Conservation (phyloP, 495 filamentous ascomycete genomes). For the Neurospora hispaniola region DNA sequence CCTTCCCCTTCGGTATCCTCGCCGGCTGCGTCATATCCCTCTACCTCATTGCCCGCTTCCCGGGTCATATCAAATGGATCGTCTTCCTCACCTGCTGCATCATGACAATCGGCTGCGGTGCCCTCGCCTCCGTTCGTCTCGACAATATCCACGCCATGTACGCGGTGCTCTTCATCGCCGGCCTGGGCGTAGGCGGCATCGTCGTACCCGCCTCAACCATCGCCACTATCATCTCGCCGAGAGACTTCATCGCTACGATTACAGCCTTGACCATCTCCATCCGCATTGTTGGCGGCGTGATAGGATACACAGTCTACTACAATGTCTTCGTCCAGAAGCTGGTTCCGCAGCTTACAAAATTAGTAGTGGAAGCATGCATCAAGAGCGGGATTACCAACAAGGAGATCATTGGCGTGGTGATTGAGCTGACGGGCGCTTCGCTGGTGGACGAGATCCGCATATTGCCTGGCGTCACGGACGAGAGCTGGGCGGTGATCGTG, state of each 20-base stretch:
- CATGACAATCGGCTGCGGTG: constrained; percentile 63
- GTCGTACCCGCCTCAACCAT: constrained; percentile 49
- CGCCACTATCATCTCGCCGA: constrained; percentile 62
- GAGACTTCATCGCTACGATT: constrained; percentile 64
- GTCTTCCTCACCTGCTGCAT: constrained; percentile 50
- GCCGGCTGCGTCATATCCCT: constrained; percentile 53
- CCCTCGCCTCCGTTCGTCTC: constrained; percentile 41
- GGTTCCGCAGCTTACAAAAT: constrained; percentile 35
- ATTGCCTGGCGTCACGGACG: constrained; percentile 49
- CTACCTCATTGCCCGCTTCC: constrained; percentile 46
- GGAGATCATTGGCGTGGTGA: constrained; percentile 32
- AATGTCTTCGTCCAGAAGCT: constrained; percentile 65
- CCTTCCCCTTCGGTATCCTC: constrained; percentile 54
- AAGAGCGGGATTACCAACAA: constrained; percentile 43
- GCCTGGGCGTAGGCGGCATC: constrained; percentile 63
- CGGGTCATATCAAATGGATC: constrained; percentile 52
- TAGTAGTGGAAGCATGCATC: constrained; percentile 45
- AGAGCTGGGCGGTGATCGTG: constrained; percentile 47
- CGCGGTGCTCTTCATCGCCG: constrained; percentile 51
- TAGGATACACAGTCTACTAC: constrained; percentile 68
- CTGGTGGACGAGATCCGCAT: constrained; percentile 40
- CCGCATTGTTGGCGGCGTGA: constrained; percentile 57
- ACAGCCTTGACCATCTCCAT: constrained; percentile 64
- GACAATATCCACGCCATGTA: constrained; percentile 55
- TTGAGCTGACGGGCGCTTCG: constrained; percentile 46